Evolutionary conservation across 1,284 basidiomycete species (phyloP).

Genomic region (Ganoderma meredithae): DNA sequence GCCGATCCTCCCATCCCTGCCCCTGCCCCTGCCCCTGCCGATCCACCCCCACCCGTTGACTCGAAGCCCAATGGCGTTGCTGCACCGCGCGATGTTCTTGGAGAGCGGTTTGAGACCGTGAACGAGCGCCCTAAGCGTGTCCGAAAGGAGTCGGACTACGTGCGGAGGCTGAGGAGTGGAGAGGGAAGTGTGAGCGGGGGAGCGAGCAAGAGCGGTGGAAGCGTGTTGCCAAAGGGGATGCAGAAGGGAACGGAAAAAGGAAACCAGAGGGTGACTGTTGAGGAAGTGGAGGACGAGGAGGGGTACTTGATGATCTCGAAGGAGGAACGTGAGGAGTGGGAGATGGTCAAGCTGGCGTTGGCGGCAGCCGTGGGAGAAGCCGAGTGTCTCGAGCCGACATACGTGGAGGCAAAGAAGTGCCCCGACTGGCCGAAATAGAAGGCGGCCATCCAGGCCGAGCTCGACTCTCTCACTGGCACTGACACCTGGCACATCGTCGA

Average conservation of each 20-base stretch:
- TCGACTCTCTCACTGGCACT: conserved; percentile 32
- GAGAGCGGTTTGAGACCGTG: no score
- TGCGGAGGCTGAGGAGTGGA: conserved; percentile 3
- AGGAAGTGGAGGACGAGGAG: conserved; percentile 18
- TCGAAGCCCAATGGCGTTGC: no score
- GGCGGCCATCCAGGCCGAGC: conserved; percentile 29
- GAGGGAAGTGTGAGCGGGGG: conserved; percentile 2
- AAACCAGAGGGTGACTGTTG: not conserved
- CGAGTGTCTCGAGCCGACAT: conserved; percentile 29
- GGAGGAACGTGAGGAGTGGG: conserved; percentile 12
- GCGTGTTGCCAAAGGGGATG: conserved; percentile 7
- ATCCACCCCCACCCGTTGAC: no score
- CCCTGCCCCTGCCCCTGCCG: no score
- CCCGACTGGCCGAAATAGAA: conserved; percentile 35
- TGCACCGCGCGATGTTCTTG: no score
- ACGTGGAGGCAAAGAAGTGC: conserved; percentile 31
- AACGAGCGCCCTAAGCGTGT: not conserved
- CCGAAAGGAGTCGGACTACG: not conserved
- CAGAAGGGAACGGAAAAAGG: conserved; percentile 6
- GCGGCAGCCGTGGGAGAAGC: conserved; percentile 22
- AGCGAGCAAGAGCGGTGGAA: not conserved
- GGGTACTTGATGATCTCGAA: conserved; percentile 4
- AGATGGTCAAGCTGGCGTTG: conserved; percentile 23
- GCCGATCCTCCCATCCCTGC: no score
- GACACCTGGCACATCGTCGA: conserved; percentile 37